Evolutionary conservation across 2,329 filamentous ascomycete genomes (phyloP).

Genomic region (Xylaria sp.): DNA sequence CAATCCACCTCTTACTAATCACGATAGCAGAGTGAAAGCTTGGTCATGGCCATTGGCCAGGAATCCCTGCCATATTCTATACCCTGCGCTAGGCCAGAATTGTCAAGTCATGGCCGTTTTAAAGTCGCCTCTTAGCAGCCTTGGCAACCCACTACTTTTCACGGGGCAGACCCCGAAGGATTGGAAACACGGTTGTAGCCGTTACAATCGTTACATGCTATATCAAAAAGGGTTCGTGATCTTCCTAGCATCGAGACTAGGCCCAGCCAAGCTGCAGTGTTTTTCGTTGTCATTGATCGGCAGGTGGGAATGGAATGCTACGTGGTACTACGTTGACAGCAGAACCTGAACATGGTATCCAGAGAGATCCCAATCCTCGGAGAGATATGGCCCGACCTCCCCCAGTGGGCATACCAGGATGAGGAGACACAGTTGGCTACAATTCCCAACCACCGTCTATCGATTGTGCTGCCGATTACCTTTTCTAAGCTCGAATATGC

Average conservation of each 20-base stretch:
- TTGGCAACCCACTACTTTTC: background rate
- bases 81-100: background rate
- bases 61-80: background rate
- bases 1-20: background rate
- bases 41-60: background rate
- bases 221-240: background rate
- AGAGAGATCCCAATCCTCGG: background rate
- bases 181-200: constrained; percentile 12
- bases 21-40: background rate
- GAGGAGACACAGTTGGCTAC: background rate
- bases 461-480: background rate
- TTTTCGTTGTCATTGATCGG: background rate
- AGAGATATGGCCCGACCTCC: background rate
- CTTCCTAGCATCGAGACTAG: background rate
- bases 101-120: background rate
- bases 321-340: background rate
- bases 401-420: background rate
- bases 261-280: background rate
- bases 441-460: background rate
- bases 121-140: background rate
- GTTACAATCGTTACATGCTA: constrained; percentile 4
- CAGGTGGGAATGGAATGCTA: background rate
- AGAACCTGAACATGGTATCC: background rate
- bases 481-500: background rate
- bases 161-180: background rate